Percentiles rank a stretch among this genome's conserved stretches.
Conservation (phyloP, 495 filamentous ascomycete genomes). For the Oleoguttula mirabilis region DNA sequence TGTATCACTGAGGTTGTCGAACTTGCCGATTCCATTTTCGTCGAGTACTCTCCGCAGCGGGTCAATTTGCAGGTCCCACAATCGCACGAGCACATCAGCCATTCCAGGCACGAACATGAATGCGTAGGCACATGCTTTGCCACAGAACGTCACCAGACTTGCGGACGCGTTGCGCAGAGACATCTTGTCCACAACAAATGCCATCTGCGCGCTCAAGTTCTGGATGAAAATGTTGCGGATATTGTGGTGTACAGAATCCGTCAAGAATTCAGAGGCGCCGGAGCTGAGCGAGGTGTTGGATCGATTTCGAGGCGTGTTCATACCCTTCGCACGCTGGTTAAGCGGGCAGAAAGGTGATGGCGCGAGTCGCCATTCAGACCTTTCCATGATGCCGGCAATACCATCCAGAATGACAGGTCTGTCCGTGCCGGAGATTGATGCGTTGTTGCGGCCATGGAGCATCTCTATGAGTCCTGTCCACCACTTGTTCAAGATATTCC, state of each 20-base stretch:
- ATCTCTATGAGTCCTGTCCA: conserved; percentile 85
- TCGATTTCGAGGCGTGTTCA: conserved; percentile 29
- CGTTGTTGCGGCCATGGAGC: conserved; percentile 61
- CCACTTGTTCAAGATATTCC: conserved; percentile 83
- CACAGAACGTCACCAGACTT: conserved; percentile 83
- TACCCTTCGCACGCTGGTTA: conserved; percentile 35
- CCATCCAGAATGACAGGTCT: conserved; percentile 75
- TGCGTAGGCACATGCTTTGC: conserved; percentile 87
- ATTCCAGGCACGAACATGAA: conserved; percentile 92
- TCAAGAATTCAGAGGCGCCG: conserved; percentile 61
- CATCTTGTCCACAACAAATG: conserved; percentile 84
- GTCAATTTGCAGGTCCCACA: conserved; percentile 63
- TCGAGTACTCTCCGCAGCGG: conserved; percentile 57
- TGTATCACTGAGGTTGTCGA: conserved; percentile 29
- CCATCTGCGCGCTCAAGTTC: conserved; percentile 78
- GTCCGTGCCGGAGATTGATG: conserved; percentile 63
- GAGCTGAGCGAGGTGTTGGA: conserved; percentile 48
- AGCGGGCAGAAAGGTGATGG: conserved; percentile 53
- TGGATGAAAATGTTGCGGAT: conserved; percentile 81
- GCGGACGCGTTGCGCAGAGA: conserved; percentile 79
- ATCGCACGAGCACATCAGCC: conserved; percentile 69
- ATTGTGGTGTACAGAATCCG: conserved; percentile 88
- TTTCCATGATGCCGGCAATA: conserved; percentile 73
- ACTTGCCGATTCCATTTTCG: conserved; percentile 44
- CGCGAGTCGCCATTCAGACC: conserved; percentile 78